Evolutionary conservation across 2,329 filamentous ascomycete species (phyloP).

Genomic region (Apiospora rasikravindrae): DNA sequence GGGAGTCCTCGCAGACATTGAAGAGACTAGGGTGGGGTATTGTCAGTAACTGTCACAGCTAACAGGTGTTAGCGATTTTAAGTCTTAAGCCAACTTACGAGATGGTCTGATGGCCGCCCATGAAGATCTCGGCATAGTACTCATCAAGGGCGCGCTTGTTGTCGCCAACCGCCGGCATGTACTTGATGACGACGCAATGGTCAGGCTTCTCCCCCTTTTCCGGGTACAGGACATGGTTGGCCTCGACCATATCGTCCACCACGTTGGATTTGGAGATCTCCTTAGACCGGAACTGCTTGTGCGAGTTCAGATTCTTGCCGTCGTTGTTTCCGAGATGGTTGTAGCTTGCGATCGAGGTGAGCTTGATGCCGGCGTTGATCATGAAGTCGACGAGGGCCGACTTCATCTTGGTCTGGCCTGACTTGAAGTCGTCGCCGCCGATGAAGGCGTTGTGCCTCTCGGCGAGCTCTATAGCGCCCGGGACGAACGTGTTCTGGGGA

Average conservation of each 20-base stretch:
- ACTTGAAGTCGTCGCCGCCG: conserved; percentile 99
- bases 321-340: conserved; percentile 99
- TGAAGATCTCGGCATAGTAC: conserved; percentile 99
- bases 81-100: conserved; percentile 54
- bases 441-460: conserved; percentile 89
- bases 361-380: conserved; percentile 98
- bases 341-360: conserved; percentile 98
- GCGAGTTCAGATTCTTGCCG: conserved; percentile 96
- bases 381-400: conserved; percentile 97
- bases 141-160: conserved; percentile 99
- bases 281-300: conserved; percentile 99
- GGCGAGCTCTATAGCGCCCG: conserved; percentile 87
- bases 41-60: conserved; percentile 17
- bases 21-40: conserved; percentile 69
- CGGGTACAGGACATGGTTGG: conserved; percentile 84
- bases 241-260: conserved; percentile 98
- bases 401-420: conserved; percentile 99
- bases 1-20: conserved; percentile 98
- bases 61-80: conserved; percentile 18
- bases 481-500: conserved; percentile 98
- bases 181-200: conserved; percentile 98
- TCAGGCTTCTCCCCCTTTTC: conserved; percentile 92
- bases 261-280: conserved; percentile 99
- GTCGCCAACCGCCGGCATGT: conserved; percentile 98
- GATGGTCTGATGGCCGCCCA: conserved; percentile 98